Evolutionary conservation across 495 filamentous ascomycete species (phyloP), one percentile per base, ranked within the genome.

Genomic region (Penicillium maclennaniae): DNA sequence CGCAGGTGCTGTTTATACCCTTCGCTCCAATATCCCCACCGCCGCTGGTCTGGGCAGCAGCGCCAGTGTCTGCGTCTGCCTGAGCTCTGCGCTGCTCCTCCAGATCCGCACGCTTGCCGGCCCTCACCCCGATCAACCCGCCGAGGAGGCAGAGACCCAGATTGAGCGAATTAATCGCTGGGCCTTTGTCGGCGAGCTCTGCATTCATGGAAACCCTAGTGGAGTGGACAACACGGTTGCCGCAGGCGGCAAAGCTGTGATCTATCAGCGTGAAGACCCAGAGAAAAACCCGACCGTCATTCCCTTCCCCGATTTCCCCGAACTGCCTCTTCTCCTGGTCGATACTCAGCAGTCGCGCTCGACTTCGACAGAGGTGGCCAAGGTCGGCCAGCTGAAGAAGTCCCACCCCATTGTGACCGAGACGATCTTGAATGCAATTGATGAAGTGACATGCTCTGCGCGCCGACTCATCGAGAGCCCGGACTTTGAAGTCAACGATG

Each of bases 171-270:
- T 98, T 62, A 98, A 98, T 66, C 83, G 87, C 47, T 98, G 93
- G 93, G 92, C 93, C 0, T 97, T 95, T 65, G 93, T 97, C 1
- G 90, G 88, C 23, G 93, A 98, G 72, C 85, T 97, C 80, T 92
- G 89, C 62, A 97, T 96, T 40, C 93, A 98, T 69, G 92, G 92
- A 23, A 96, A 96, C 65, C 92, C 93, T 5, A 95, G 89, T 8
- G 93, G 93, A 0, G 89, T 98, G 46, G 93, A 98, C 73, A 98
- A 98, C 69, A 97, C 93, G n/a, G 92, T 98, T 45, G 75, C 92
- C 39, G 87, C 90, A 10, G 84, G 89, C 58, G 93, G 93, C 47
- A 96, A 92, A 73, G 93, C 91, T 4, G 91, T 97, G 3, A 77
- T 96, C 27, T 98, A 95, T 74, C 84, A 88, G 60, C 81, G 93